Evolutionary conservation across 345 rosid species (phyloP), one percentile per base, ranked within the genome.

Genomic region (Populus alba): DNA sequence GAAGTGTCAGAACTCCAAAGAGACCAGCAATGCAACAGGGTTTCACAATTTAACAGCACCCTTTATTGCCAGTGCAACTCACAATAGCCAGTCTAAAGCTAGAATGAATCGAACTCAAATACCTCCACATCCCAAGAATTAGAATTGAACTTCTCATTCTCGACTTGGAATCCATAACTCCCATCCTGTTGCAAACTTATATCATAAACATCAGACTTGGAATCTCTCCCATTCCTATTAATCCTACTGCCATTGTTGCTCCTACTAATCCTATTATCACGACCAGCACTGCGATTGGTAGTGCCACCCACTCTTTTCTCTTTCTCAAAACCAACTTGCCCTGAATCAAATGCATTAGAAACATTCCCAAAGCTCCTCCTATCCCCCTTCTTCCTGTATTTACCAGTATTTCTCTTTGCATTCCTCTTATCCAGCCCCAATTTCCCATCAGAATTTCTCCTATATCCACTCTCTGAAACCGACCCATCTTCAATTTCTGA

Each of bases 181-280:
- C 89, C 89, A 79, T 86, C 87, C 37, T 38, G 69, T 35, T 66
- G 85, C 84, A 87, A 78, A 61, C 65, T 86, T 88, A 87, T 77
- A 74, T 87, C 88, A 73, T 75, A 79, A 77, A 70, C 80, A 67
- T 77, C 78, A 20, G 79, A 65, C 70, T 61, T 53, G 4, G 73
- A 82, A 70, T 87, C 80, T 65, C 66, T 41, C 10, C 65, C 10
- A 41, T 70, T 71, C 47, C 37, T 8, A 1, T 29, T 61, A 57
- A 67, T 78, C 68, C 78, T 71, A 51, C 78, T 23, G 23, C 16
- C 45, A 53, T 3, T 35, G 11, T 7, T 22, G 12, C 55, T 61
- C 68, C 80, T 37, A 76, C 7, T 7, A 49, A 8, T 23, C 51
- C 61, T 43, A 57, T 16, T 25, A 45, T 71, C 57, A 59, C 39